phyloP scores from a whole-genome alignment of 2,329 filamentous ascomycete species.

The Nigrograna mackinnonii region DNA sequence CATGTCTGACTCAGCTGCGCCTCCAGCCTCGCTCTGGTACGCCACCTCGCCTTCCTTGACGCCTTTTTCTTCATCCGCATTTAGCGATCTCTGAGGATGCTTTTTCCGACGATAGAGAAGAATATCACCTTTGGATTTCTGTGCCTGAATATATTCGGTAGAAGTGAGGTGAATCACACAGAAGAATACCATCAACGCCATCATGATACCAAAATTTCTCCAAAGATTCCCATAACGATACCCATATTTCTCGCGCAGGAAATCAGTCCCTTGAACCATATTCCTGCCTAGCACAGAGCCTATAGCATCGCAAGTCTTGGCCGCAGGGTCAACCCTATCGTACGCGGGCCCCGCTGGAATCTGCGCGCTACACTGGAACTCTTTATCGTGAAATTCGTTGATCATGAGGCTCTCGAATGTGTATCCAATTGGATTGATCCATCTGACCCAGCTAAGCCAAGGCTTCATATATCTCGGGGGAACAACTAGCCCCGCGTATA shows the following conservation, averaged over 20 bases:
- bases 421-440: constrained; percentile 2
- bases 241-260: background rate
- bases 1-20: too few relatives aligned
- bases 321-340: background rate
- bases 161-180: constrained; percentile 38
- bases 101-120: constrained; percentile 21
- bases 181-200: constrained; percentile 20
- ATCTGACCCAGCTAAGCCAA: constrained; percentile 3
- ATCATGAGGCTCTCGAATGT: constrained; percentile 4
- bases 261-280: background rate
- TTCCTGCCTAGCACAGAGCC: background rate
- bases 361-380: background rate
- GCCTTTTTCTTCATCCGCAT: too few relatives aligned
- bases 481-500: constrained; percentile 3
- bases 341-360: background rate
- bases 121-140: constrained; percentile 49
- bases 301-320: background rate
- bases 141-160: constrained; percentile 42
- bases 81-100: too few relatives aligned
- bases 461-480: background rate
- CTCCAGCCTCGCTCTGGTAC: too few relatives aligned
- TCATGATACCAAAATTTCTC: background rate
- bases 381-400: too few relatives aligned
- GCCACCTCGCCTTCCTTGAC: too few relatives aligned
- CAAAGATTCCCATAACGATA: background rate